Evolutionary conservation across 257 asterid species (phyloP).

Genomic region (Solanum peruvianum): DNA sequence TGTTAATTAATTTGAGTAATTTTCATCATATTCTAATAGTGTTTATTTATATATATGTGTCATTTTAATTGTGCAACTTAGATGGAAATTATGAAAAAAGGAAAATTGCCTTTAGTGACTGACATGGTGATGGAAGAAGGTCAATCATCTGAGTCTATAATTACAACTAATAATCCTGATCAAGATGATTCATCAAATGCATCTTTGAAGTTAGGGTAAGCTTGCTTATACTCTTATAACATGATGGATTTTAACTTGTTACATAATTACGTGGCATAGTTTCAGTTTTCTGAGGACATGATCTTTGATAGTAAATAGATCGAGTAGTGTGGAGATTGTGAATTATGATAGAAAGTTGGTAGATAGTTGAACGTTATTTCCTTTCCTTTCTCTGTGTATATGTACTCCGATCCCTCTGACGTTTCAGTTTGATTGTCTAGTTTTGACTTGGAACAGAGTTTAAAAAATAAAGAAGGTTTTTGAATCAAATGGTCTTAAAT

Average conservation of each 20-base stretch:
- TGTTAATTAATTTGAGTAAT: not conserved
- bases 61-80: not conserved
- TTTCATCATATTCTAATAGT: not conserved
- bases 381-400: not conserved
- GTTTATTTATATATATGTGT: not conserved
- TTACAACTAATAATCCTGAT: conserved; percentile 14
- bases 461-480: accelerated
- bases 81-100: conserved; percentile 14
- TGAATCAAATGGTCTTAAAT: not conserved
- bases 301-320: not conserved
- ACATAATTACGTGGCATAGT: not conserved
- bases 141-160: conserved; percentile 23
- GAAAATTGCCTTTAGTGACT: not conserved
- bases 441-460: not conserved
- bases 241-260: not conserved
- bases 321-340: not conserved
- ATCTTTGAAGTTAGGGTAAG: conserved; percentile 26
- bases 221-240: not conserved
- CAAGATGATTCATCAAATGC: conserved; percentile 25
- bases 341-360: not conserved
- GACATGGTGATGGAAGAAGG: conserved; percentile 20
- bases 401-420: not conserved
- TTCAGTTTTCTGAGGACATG: not conserved
- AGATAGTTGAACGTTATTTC: not conserved
- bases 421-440: not conserved